These are phyloP conservation scores for Cladosporium sp. DNA, from an alignment of 2,329 filamentous ascomycete species.

Conservation along the genomic window DNA sequence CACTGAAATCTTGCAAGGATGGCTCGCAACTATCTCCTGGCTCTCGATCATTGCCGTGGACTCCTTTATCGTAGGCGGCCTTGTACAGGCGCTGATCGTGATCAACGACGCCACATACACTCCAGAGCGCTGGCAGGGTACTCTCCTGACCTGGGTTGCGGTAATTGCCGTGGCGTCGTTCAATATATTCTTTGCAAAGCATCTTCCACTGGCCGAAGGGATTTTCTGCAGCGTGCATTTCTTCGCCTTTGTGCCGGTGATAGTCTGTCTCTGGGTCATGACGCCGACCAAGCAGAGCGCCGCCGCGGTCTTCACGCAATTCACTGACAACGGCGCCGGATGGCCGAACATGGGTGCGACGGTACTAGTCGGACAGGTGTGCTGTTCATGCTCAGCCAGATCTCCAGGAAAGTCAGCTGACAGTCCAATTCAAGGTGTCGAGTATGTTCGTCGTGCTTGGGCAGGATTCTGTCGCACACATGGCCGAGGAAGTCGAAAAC, in stretches of 20 bases:
- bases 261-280: constrained; percentile 30
- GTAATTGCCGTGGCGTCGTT: constrained; percentile 22
- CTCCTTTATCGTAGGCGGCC: constrained; percentile 41
- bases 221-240: constrained; percentile 30
- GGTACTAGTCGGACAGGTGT: constrained; percentile 33
- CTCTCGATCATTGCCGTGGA: constrained; percentile 42
- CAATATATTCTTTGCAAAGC: constrained; percentile 27
- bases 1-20: constrained; percentile 17
- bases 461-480: constrained; percentile 38
- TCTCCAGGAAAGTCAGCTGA: constrained; percentile 5
- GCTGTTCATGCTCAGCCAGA: constrained; percentile 30
- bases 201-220: constrained; percentile 29
- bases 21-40: constrained; percentile 35
- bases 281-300: constrained; percentile 16
- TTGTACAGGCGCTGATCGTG: constrained; percentile 44
- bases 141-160: constrained; percentile 23
- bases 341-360: constrained; percentile 36
- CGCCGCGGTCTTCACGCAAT: constrained; percentile 29
- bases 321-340: constrained; percentile 35
- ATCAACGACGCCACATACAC: constrained; percentile 34
- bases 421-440: background rate
- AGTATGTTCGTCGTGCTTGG: constrained; percentile 26
- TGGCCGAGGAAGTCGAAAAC: constrained; percentile 42
- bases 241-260: constrained; percentile 29
- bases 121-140: constrained; percentile 23